Conservation (phyloP, 257 asterid genomes). For the Haberlea rhodopensis region DNA sequence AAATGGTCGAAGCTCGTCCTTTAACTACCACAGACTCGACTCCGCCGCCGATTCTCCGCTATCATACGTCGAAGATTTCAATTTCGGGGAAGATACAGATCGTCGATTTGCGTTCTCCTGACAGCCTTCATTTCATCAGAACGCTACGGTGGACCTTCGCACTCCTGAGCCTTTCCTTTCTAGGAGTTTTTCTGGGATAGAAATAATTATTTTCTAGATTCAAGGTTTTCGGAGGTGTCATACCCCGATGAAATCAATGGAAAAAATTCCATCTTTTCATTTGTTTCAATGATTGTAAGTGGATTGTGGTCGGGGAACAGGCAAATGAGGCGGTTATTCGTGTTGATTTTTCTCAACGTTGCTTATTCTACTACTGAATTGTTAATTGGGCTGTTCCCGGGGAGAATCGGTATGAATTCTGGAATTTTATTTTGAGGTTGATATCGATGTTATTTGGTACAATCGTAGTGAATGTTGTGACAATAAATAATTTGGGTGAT, state of each 20-base stretch:
- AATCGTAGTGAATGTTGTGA: background rate
- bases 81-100: constrained; percentile 54
- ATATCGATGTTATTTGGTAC: background rate
- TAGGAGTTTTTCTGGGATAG: constrained; percentile 57
- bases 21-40: constrained; percentile 30
- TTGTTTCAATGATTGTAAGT: constrained; percentile 37
- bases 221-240: constrained; percentile 23
- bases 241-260: constrained; percentile 21
- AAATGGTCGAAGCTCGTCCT: constrained; percentile 32
- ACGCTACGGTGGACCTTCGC: constrained; percentile 38
- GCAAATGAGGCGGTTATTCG: constrained; percentile 70
- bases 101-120: constrained; percentile 79
- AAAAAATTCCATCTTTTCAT: constrained; percentile 30
- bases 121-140: constrained; percentile 59
- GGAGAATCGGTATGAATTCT: constrained; percentile 68
- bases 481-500: background rate
- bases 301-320: constrained; percentile 78
- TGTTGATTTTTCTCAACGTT: constrained; percentile 86
- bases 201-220: constrained; percentile 37
- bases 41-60: constrained; percentile 43
- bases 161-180: constrained; percentile 47
- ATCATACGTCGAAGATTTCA: constrained; percentile 61
- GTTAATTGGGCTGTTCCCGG: constrained; percentile 71
- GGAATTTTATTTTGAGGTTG: background rate
- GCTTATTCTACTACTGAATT: constrained; percentile 86